Evolutionary conservation across 1,284 basidiomycete genomes (phyloP), one percentile per base, ranked within the genome.

Genomic region (Cutaneotrichosporon sp.): DNA sequence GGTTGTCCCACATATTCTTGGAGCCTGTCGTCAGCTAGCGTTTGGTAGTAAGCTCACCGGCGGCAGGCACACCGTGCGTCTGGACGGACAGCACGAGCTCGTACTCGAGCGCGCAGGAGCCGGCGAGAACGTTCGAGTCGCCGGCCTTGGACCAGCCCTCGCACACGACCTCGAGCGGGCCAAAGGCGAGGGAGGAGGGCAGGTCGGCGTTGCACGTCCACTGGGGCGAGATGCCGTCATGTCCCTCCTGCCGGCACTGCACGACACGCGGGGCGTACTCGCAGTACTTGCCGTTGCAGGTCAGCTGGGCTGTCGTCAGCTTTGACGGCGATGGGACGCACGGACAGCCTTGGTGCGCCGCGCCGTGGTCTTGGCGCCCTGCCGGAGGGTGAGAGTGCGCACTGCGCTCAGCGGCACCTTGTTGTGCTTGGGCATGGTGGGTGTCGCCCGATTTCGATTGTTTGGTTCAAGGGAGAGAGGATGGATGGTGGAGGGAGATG

Each of bases 131-230:
- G 72, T 88, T 87, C 0, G 85, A 83, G 78, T 97, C 93, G 1
- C 90, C 89, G 0, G 92, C 84, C 27, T 83, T 80, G 36, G 83
- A 84, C 87, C 88, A 97, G 11, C 94, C 93, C 81, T 97, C 94
- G 71, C 94, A 97, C 22, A 86, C 87, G 1, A 97, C 89, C 63
- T 87, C 84, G 0, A 95, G 87, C 59, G 86, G 83, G 9, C 94
- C 94, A 62, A 97, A 88, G 16, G 91, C 83, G 58, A 95, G 75
- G 3, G 86, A 82, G 47, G 87, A 86, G 3, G 93, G 93, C 10
- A 97, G 81, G 73, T 97, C 93, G 8, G 93, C 90, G 74, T 92
- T 87, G 76, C 94, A 97, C 88, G 88, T 89, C 92, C 92, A 95
- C 70, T 94, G 91, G 5, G 92, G 85, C 13, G 89, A 87, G 1